Base-by-base conservation (phyloP, 352 stramenopile genomes). In the Phytophthora tentaculata region DNA sequence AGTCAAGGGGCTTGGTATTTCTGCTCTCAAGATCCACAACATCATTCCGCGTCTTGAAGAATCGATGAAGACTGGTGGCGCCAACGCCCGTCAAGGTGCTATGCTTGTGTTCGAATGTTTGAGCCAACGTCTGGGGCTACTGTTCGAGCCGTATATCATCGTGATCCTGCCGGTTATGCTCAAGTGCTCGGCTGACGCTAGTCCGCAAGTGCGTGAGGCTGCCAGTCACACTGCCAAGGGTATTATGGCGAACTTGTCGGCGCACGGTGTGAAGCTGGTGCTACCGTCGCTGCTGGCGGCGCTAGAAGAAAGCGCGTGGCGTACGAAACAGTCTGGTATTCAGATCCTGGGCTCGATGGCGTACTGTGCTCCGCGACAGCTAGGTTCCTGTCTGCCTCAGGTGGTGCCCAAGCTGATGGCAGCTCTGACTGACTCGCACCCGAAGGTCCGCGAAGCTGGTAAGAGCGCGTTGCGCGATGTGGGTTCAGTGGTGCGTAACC, bases 1-100 rank as follows among this genome's bases (percentile, higher is more conserved):
- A n/a, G 92, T 99, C 1, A 99, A 99, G 84, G 98, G 98, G 5
- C 94, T 99, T 69, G 98, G 98, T 64, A 99, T 99, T 66, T 96
- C 96, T 43, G 88, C 94, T 39, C 80, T 99, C 12, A 99, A 99
- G 77, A 96, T 99, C 63, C 97, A 98, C 73, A 86, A 97, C 48
- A 88, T 99, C 64, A 98, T 99, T 43, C 91, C 90, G 76, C 96
- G 79, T 29, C 76, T 96, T 16, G 89, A 96, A 48, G 87, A 95
- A 22, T 71, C 78, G 13, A 95, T 95, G 86, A 93, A 94, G 71
- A 80, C 62, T 16, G 81, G 76, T 51, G 84, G 87, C 9, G 71
- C 85, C 20, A 94, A 92, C 45, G 89, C 84, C 14, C 94, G 95
- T 35, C 87, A 99, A 76, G 97, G 96, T 22, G 86, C 93, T 26